Evolutionary conservation across 2,329 filamentous ascomycete species (phyloP).

Genomic region (Epichloe baconii): DNA sequence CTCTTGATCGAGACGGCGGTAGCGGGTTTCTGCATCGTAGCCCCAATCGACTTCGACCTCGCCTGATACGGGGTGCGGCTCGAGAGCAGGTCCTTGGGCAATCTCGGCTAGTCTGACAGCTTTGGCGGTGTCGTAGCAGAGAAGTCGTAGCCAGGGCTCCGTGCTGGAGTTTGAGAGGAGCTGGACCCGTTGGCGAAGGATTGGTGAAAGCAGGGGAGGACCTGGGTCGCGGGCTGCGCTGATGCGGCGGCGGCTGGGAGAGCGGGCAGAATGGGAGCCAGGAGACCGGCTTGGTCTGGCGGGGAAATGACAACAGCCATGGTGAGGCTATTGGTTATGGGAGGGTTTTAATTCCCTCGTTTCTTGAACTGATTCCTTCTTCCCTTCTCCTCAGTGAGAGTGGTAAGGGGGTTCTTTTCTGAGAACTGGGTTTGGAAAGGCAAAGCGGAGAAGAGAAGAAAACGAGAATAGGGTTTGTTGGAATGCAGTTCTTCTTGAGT

Average conservation of each 20-base stretch:
- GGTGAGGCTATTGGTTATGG: slow-evolving; percentile 3
- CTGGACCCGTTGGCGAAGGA: slow-evolving; percentile 52
- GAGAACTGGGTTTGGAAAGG: no score
- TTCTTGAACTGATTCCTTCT: no score
- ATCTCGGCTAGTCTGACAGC: slow-evolving; percentile 46
- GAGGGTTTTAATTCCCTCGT: background rate
- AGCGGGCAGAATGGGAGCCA: slow-evolving; percentile 45
- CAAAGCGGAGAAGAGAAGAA: no score
- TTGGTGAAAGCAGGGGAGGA: slow-evolving; percentile 50
- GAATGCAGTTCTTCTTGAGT: no score
- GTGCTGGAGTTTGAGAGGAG: slow-evolving; percentile 45
- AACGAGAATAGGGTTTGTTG: no score
- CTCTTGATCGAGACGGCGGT: slow-evolving; percentile 59
- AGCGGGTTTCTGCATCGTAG: slow-evolving; percentile 48
- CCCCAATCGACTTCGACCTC: slow-evolving; percentile 65
- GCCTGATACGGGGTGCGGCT: slow-evolving; percentile 70
- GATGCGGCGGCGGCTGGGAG: slow-evolving; percentile 47
- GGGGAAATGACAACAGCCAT: slow-evolving; percentile 24
- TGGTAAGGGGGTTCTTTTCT: no score
- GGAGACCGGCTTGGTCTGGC: slow-evolving; percentile 32
- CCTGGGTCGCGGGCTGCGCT: slow-evolving; percentile 39
- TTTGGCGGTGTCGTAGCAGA: slow-evolving; percentile 53
- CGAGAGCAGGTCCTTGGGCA: slow-evolving; percentile 49
- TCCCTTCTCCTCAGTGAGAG: no score
- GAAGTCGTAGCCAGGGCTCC: slow-evolving; percentile 61